Evolutionary conservation across 1,284 basidiomycete genomes (phyloP).

Genomic region (Wallemia ichthyophaga): DNA sequence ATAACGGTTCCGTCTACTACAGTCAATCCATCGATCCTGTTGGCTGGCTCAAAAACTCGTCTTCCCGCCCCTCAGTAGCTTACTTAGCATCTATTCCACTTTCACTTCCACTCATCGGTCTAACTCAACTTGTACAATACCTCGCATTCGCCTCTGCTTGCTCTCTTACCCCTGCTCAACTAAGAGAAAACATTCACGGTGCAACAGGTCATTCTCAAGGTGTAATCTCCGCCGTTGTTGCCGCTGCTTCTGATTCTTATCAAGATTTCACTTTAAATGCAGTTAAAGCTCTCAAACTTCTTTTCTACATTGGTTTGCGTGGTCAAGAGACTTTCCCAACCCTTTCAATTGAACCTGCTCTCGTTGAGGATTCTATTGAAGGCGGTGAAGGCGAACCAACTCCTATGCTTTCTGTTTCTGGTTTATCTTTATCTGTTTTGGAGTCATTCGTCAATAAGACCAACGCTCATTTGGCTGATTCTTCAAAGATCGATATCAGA

Average conservation of each 20-base stretch:
- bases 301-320: conserved; percentile 76
- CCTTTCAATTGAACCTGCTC: conserved; percentile 56
- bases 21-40: conserved; percentile 48
- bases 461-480: conserved; percentile 50
- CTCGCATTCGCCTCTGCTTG: conserved; percentile 44
- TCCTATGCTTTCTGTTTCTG: conserved; percentile 75
- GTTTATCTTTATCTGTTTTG: conserved; percentile 45
- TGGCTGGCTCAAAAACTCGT: conserved; percentile 48
- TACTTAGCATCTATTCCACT: conserved; percentile 87
- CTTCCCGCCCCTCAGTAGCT: conserved; percentile 39
- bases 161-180: conserved; percentile 44
- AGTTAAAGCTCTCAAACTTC: conserved; percentile 56
- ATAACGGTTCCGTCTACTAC: conserved; percentile 36
- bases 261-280: conserved; percentile 44
- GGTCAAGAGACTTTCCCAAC: conserved; percentile 89
- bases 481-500: conserved; percentile 54
- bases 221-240: conserved; percentile 63
- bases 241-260: conserved; percentile 47
- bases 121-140: conserved; percentile 85
- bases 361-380: conserved; percentile 61
- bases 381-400: conserved; percentile 76
- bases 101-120: conserved; percentile 77
- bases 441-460: conserved; percentile 59
- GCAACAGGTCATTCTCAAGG: conserved; percentile 93
- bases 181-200: conserved; percentile 44